phyloP scores from a whole-genome alignment of 192 early-diverging fungal genomes.

The Podochytrium sp. region DNA sequence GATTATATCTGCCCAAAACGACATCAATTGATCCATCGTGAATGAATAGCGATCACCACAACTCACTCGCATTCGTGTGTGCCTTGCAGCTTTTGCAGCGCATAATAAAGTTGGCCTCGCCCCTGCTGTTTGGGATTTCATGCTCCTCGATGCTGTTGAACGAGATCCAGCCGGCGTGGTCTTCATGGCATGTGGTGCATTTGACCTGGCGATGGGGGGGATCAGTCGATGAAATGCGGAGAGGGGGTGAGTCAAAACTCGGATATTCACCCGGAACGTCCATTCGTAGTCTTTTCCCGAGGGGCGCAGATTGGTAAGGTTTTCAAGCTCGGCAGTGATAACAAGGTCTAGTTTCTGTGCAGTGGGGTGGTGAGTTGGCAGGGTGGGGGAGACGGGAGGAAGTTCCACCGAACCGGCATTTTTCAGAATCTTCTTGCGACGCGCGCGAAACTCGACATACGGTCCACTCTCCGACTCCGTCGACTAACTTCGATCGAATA shows the following conservation, averaged over 20 bases:
- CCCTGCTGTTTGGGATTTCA: conserved; percentile 73
- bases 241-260: not conserved
- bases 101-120: conserved; percentile 87
- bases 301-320: conserved; percentile 75
- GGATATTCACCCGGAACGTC: conserved; percentile 45
- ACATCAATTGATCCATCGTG: not conserved
- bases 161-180: conserved; percentile 67
- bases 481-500: no score
- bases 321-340: conserved; percentile 77
- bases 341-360: conserved; percentile 37
- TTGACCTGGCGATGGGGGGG: conserved; percentile 48
- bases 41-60: not conserved
- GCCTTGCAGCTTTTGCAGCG: conserved; percentile 49
- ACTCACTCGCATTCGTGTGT: conserved; percentile 39
- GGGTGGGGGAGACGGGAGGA: no score
- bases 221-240: not conserved
- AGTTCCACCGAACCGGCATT: no score
- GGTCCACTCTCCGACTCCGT: no score
- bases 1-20: conserved; percentile 9
- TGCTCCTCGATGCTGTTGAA: conserved; percentile 65
- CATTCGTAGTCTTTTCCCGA: conserved; percentile 69
- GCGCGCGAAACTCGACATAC: no score
- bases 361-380: no score
- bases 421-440: no score
- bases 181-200: conserved; percentile 82